Percentiles rank a stretch among this genome's conserved stretches.
phyloP scores from a whole-genome alignment of 306 rosid species.

The Citrullus colocynthis region DNA sequence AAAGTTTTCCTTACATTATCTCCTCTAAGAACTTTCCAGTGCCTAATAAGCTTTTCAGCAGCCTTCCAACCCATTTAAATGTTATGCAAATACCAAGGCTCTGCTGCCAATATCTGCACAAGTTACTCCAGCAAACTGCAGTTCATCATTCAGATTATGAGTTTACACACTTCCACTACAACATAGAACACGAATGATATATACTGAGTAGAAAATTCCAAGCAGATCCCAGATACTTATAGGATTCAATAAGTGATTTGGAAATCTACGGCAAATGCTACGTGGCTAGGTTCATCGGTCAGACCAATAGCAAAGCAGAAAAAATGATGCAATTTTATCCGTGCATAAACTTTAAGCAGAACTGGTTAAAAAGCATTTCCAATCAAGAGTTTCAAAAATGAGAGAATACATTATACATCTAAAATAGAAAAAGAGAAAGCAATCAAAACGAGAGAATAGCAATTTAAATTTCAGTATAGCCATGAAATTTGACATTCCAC shows the following conservation, averaged over 20 bases:
- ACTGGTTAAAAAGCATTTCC: not conserved
- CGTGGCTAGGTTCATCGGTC: not conserved
- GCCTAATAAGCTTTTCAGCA: conserved; percentile 81
- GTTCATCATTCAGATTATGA: not conserved
- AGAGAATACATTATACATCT: not conserved
- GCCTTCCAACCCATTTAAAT: conserved; percentile 90
- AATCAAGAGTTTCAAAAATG: not conserved
- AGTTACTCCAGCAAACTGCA: not conserved
- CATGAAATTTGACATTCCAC: not conserved
- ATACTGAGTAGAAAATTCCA: not conserved
- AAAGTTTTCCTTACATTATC: conserved; percentile 47
- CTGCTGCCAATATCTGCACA: not conserved
- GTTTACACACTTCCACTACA: not conserved
- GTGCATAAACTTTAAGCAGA: not conserved
- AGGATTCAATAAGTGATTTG: not conserved
- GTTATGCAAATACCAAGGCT: not conserved
- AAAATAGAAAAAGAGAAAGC: not conserved
- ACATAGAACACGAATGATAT: not conserved
- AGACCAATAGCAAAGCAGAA: not conserved
- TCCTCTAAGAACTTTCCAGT: conserved; percentile 83
- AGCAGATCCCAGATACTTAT: not conserved
- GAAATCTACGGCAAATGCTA: too few species aligned
- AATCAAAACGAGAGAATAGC: not conserved
- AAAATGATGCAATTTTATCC: not conserved
- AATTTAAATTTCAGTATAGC: not conserved